phyloP scores from a whole-genome alignment of 179 eudicot genomes.

The Pouteria campechiana region DNA sequence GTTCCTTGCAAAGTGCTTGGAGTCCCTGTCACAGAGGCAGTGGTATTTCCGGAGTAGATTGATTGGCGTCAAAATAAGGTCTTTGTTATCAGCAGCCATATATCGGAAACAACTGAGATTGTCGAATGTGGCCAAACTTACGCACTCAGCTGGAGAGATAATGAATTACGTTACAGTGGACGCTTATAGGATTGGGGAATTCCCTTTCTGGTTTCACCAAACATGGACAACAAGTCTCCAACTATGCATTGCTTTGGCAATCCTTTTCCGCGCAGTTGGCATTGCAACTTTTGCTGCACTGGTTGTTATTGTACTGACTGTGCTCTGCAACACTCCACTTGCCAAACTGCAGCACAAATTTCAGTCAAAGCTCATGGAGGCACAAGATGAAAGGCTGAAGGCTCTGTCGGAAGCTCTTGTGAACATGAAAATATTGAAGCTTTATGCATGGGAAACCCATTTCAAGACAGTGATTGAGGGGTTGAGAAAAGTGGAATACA shows the following conservation, averaged over 20 bases:
- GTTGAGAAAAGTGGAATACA: slow-evolving; percentile 35
- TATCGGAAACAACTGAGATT: slow-evolving; percentile 39
- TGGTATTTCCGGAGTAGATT: slow-evolving; percentile 44
- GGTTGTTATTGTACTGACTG: slow-evolving; percentile 22
- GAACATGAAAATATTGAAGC: slow-evolving; percentile 76
- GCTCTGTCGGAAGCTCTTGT: slow-evolving; percentile 56
- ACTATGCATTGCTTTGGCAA: slow-evolving; percentile 24
- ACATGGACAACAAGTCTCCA: slow-evolving; percentile 49
- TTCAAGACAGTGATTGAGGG: slow-evolving; percentile 38
- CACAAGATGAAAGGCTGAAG: slow-evolving; percentile 64
- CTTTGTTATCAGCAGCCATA: slow-evolving; percentile 41
- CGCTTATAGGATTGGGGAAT: slow-evolving; percentile 43
- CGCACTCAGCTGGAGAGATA: slow-evolving; percentile 40
- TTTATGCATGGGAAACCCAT: slow-evolving; percentile 80
- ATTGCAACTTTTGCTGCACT: slow-evolving; percentile 36
- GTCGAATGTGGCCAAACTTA: slow-evolving; percentile 30
- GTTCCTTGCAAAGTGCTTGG: slow-evolving; percentile 27
- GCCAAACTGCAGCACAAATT: slow-evolving; percentile 65
- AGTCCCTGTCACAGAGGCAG: slow-evolving; percentile 40
- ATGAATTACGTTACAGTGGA: slow-evolving; percentile 37
- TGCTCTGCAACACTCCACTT: slow-evolving; percentile 33
- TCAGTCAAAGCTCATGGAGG: slow-evolving; percentile 57
- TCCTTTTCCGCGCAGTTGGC: slow-evolving; percentile 30
- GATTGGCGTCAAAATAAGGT: slow-evolving; percentile 40
- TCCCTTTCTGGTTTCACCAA: slow-evolving; percentile 50